Conservation (phyloP, 768 basidiomycete species). For the Podaxis pistillaris region DNA sequence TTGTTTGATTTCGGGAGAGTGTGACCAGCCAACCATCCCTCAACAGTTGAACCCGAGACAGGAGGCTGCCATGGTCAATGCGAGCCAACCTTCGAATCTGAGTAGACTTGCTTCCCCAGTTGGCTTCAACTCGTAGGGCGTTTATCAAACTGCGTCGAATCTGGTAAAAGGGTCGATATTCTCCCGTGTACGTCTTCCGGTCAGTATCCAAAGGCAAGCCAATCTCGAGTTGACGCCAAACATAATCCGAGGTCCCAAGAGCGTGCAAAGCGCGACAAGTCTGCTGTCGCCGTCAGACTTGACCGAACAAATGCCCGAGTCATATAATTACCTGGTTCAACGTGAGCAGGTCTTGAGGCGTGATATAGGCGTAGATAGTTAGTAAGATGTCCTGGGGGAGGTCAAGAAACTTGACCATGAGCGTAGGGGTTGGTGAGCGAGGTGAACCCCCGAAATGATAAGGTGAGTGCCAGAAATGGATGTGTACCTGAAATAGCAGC, state of each 20-base stretch:
- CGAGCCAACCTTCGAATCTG: slow-evolving; percentile 32
- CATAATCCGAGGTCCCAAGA: slow-evolving; percentile 43
- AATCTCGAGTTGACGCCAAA: slow-evolving; percentile 49
- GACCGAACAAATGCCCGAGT: slow-evolving; percentile 2
- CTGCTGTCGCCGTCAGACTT: slow-evolving; percentile 29
- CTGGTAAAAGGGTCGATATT: slow-evolving; percentile 30
- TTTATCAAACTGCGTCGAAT: slow-evolving; percentile 36
- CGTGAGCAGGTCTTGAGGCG: slow-evolving; percentile 39
- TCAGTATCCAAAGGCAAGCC: slow-evolving; percentile 44
- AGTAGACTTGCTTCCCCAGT: slow-evolving; percentile 42
- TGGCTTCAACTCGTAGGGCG: slow-evolving; percentile 48
- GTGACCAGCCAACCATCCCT: slow-evolving; percentile 46
- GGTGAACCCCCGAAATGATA: neutral
- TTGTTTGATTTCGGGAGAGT: slow-evolving; percentile 25
- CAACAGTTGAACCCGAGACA: slow-evolving; percentile 44
- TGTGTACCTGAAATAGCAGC: neutral
- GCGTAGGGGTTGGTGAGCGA: neutral
- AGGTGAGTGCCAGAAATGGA: neutral
- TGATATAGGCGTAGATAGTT: slow-evolving; percentile 5
- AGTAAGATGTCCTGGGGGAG: slow-evolving; percentile 15
- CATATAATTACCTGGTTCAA: slow-evolving; percentile 42
- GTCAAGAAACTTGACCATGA: slow-evolving; percentile 2
- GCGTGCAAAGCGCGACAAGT: slow-evolving; percentile 56
- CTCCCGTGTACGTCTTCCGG: slow-evolving; percentile 27
- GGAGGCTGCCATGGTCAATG: slow-evolving; percentile 39